These are phyloP conservation scores for Zymoseptoria passerinii DNA, from an alignment of 2,329 filamentous ascomycete genomes.

Conservation along the genomic window DNA sequence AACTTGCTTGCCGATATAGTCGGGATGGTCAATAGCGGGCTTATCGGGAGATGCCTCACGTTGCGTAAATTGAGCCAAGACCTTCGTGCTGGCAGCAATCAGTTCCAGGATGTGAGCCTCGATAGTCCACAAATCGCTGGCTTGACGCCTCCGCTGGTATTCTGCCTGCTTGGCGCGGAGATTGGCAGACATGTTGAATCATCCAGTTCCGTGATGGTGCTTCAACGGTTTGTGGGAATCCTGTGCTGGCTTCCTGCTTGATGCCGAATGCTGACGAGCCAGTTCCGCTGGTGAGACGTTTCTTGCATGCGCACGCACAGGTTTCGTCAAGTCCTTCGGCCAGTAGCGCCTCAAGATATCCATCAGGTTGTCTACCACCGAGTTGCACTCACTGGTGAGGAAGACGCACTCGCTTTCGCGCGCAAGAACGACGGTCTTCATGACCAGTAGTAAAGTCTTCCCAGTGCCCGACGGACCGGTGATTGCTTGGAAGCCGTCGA, in stretches of 20 bases:
- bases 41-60: no score
- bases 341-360: not conserved
- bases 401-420: not conserved
- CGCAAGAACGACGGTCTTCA: not conserved
- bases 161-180: not conserved
- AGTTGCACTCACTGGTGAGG: not conserved
- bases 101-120: conserved; percentile 32
- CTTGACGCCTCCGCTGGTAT: not conserved
- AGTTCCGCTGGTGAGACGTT: not conserved
- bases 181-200: not conserved
- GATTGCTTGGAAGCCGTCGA: not conserved
- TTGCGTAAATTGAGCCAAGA: conserved; percentile 36
- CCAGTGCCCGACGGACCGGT: not conserved
- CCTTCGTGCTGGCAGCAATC: conserved; percentile 36
- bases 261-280: not conserved
- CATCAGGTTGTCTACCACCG: not conserved
- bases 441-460: not conserved
- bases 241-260: not conserved
- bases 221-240: not conserved
- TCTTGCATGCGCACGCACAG: not conserved
- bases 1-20: no score
- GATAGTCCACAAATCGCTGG: not conserved
- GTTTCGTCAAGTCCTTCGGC: not conserved
- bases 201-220: not conserved
- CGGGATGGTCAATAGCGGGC: no score